Evolutionary conservation across 2,329 filamentous ascomycete genomes (phyloP).

Genomic region (Cyphellophora europaea): DNA sequence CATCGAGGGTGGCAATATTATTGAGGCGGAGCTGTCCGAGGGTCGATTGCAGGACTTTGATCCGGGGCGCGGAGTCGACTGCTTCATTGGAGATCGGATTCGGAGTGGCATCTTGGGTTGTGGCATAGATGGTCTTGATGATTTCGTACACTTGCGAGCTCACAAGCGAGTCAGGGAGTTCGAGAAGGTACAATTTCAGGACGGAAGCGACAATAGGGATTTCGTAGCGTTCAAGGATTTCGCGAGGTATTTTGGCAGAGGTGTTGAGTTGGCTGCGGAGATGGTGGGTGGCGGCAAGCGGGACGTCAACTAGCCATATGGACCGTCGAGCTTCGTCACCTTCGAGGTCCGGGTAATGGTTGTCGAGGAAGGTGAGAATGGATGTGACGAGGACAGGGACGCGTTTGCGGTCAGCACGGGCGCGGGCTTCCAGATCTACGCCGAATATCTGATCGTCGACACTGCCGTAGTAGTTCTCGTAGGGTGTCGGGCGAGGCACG

Average conservation of each 20-base stretch:
- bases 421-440: conserved; percentile 91
- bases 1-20: conserved; percentile 97
- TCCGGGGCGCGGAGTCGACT: conserved; percentile 37
- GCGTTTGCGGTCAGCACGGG: conserved; percentile 86
- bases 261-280: conserved; percentile 69
- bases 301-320: conserved; percentile 92
- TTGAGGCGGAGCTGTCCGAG: conserved; percentile 88
- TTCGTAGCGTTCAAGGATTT: conserved; percentile 78
- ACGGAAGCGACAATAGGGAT: conserved; percentile 88
- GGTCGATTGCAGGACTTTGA: conserved; percentile 90
- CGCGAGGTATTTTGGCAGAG: conserved; percentile 48
- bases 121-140: conserved; percentile 90
- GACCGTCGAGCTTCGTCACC: conserved; percentile 85
- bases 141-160: conserved; percentile 99
- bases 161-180: conserved; percentile 94
- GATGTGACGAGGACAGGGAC: conserved; percentile 89
- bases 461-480: conserved; percentile 98
- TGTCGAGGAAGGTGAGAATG: conserved; percentile 87
- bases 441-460: conserved; percentile 97
- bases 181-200: conserved; percentile 87
- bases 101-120: conserved; percentile 67
- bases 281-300: conserved; percentile 73
- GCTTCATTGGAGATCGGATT: conserved; percentile 37
- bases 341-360: conserved; percentile 94
- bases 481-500: conserved; percentile 78